Evolutionary conservation across 768 basidiomycete species (phyloP).

Genomic region (Mycena maculata): DNA sequence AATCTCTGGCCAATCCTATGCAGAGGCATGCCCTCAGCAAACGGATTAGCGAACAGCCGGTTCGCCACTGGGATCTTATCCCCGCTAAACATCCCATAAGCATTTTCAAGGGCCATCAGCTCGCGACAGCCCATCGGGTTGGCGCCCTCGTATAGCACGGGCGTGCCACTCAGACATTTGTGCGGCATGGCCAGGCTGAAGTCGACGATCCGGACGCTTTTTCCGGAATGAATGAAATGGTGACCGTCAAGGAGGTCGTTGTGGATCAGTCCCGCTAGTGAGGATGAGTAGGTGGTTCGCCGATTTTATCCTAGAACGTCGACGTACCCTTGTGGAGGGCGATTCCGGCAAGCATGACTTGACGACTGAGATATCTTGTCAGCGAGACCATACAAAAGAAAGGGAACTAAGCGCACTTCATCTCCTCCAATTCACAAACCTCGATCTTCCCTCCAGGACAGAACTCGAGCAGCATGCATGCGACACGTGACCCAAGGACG

Average conservation of each 20-base stretch:
- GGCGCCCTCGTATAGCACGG: conserved; percentile 9
- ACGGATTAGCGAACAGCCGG: not conserved
- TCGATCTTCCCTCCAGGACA: not conserved
- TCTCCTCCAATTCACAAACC: too few relatives aligned
- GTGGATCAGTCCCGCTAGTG: conserved; percentile 21
- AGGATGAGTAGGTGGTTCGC: not conserved
- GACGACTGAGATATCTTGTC: conserved; percentile 13
- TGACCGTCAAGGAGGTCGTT: conserved; percentile 9
- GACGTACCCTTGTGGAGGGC: conserved; percentile 25
- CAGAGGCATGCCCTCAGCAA: conserved; percentile 5
- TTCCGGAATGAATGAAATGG: conserved; percentile 22
- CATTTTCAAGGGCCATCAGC: conserved; percentile 3
- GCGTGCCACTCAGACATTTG: conserved; percentile 14
- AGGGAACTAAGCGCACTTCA: conserved; percentile 5
- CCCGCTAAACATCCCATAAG: conserved; percentile 18
- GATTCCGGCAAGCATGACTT: conserved; percentile 30
- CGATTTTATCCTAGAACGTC: too few relatives aligned
- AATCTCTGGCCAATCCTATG: conserved; percentile 2
- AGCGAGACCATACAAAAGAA: not conserved
- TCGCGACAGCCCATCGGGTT: conserved; percentile 10
- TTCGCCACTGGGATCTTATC: not conserved
- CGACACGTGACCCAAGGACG: too few relatives aligned
- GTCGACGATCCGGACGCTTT: conserved; percentile 26
- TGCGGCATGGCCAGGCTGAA: conserved; percentile 20
- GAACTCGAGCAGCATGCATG: conserved; percentile 30